Percentiles rank a stretch among this genome's conserved stretches.
These are phyloP conservation scores for Fusarium oxysporum DNA, from an alignment of 2,329 filamentous ascomycete species.

Conservation along the genomic window DNA sequence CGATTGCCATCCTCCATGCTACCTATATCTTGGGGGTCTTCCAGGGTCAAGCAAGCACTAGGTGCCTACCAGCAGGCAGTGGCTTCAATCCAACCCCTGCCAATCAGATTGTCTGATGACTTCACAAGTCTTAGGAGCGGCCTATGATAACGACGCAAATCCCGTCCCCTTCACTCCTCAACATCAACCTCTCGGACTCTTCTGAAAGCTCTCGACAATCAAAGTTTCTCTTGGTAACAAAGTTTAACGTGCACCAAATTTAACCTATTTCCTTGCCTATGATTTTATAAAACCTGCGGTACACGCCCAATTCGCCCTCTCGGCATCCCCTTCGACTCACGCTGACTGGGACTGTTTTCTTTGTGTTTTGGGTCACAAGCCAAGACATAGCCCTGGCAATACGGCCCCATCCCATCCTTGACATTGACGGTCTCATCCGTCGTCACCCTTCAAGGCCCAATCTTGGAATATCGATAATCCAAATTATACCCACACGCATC, in stretches of 20 bases:
- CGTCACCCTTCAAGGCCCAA: constrained; percentile 26
- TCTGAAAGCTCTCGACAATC: constrained; percentile 20
- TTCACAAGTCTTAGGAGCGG: constrained; percentile 31
- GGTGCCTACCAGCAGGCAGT: constrained; percentile 1
- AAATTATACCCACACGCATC: constrained; percentile 15
- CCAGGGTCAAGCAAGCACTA: neutral
- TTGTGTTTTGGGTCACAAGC: constrained; percentile 40
- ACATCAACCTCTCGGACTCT: constrained; percentile 15
- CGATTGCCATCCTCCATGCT: neutral
- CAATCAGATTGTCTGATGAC: constrained; percentile 31
- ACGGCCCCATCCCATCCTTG: constrained; percentile 14
- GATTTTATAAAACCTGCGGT: neutral
- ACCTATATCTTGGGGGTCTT: neutral
- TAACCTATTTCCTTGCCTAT: neutral
- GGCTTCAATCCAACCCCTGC: constrained; percentile 6
- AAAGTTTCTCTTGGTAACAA: constrained; percentile 18
- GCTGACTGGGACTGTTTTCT: constrained; percentile 28
- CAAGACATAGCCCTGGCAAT: constrained; percentile 32
- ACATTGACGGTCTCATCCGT: constrained; percentile 28
- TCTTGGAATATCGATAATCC: constrained; percentile 34
- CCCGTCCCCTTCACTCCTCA: constrained; percentile 18
- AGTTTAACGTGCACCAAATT: neutral
- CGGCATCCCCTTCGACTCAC: constrained; percentile 5
- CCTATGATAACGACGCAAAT: constrained; percentile 37
- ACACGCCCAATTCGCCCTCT: neutral